These are phyloP conservation scores for Kwoniella dejecticola DNA, from an alignment of 768 basidiomycete genomes.

Conservation along the genomic window DNA sequence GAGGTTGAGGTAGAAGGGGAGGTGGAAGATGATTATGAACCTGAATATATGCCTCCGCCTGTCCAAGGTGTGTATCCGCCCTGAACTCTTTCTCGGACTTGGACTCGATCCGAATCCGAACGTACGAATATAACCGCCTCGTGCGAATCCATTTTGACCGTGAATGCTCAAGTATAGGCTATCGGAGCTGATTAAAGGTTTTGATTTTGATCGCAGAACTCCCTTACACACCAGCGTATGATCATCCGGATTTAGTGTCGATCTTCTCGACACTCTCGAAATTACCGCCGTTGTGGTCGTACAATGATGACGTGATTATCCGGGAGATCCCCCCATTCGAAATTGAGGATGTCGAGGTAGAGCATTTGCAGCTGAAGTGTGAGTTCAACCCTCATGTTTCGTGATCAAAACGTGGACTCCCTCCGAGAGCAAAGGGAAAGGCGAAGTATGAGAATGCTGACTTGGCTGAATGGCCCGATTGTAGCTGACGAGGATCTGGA, in stretches of 20 bases:
- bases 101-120: neutral
- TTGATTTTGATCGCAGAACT: constrained; percentile 1
- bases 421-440: no score
- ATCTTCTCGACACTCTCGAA: constrained; percentile 9
- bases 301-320: constrained; percentile 10
- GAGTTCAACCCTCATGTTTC: no score
- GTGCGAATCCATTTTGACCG: no score
- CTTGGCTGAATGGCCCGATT: no score
- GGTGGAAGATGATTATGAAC: constrained; percentile 58
- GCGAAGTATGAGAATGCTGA: no score
- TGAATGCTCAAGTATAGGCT: no score
- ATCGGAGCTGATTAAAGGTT: no score
- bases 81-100: neutral
- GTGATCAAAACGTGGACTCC: no score
- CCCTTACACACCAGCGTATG: constrained; percentile 19
- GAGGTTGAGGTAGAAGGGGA: constrained; percentile 39
- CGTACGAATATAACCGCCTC: no score
- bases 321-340: constrained; percentile 9
- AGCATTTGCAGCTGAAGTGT: neutral
- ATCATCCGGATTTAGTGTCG: constrained; percentile 12
- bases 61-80: constrained; percentile 5
- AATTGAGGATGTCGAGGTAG: neutral
- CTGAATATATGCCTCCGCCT: constrained; percentile 20
- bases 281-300: constrained; percentile 17
- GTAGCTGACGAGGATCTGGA: constrained; percentile 20